Evolutionary conservation across 768 basidiomycete genomes (phyloP), one percentile per base, ranked within the genome.

Genomic region (Terana coerulea): DNA sequence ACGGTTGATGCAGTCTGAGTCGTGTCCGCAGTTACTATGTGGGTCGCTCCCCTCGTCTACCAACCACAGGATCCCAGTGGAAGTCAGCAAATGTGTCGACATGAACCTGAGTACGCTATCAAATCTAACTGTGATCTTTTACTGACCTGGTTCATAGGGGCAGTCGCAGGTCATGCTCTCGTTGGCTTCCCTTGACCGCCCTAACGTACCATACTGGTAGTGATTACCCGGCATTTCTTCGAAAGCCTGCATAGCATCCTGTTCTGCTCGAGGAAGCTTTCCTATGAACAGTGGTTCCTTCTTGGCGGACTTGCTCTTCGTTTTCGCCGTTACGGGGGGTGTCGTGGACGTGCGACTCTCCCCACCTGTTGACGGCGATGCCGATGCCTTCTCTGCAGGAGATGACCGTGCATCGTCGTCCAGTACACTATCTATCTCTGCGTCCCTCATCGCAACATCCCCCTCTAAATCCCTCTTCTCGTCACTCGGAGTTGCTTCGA

Each of bases 111-210:
- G n/a, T n/a, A n/a, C n/a, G n/a, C n/a, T n/a, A n/a, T n/a, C n/a
- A n/a, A n/a, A n/a, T n/a, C n/a, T n/a, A n/a, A n/a, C n/a, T 3
- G 15, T 3, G 24, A 26, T 17, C 11, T 19, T 21, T 22, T 60
- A 86, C 90, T 75, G 67, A 95, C 92, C 84, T 66, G 78, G 79
- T 52, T 87, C 82, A 67, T 81, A 95, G 53, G 70, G 72, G 71
- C 97, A 99, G 66, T 99, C 97, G 74, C 97, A 99, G 21, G 85
- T 82, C 87, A 94, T 91, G 69, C 91, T 88, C 73, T 98, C 97
- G 62, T 88, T 78, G 48, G 84, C 78, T 71, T 95, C 91, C 63
- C 87, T 83, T 47, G 89, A 91, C 60, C 82, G 80, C n/a, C 95
- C 95, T 49, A 98, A 72, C 26, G 84, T 78, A 65, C 83, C 85